Evolutionary conservation across 2,329 filamentous ascomycete species (phyloP).

Genomic region (Magnaporthiopsis rhizophila): DNA sequence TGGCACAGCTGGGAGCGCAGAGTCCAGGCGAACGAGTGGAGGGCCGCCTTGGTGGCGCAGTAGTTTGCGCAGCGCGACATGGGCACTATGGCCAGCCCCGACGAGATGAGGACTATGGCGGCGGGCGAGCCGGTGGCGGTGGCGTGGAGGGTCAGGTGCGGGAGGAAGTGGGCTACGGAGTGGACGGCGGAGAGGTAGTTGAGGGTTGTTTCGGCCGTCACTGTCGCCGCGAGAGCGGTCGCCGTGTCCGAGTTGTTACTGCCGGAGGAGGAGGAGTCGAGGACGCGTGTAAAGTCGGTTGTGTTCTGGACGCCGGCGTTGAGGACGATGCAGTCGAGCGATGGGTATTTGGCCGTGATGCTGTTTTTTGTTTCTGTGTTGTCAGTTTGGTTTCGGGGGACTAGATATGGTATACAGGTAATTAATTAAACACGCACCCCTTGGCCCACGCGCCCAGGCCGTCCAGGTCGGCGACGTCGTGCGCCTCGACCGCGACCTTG

Average conservation of each 20-base stretch:
- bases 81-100: slow-evolving; percentile 36
- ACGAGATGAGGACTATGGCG: slow-evolving; percentile 17
- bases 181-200: slow-evolving; percentile 17
- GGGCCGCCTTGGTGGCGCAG: slow-evolving; percentile 44
- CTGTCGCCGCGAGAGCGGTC: slow-evolving; percentile 14
- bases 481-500: slow-evolving; percentile 30
- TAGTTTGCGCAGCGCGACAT: slow-evolving; percentile 39
- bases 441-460: slow-evolving; percentile 33
- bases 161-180: slow-evolving; percentile 15
- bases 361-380: too few species aligned
- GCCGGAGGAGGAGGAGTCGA: slow-evolving; percentile 11
- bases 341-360: slow-evolving; percentile 28
- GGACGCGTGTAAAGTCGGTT: slow-evolving; percentile 31
- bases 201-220: slow-evolving; percentile 19
- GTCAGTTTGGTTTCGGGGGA: too few species aligned
- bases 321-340: slow-evolving; percentile 47
- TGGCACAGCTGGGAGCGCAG: slow-evolving; percentile 26
- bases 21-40: slow-evolving; percentile 29
- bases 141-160: slow-evolving; percentile 27
- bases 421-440: slow-evolving; percentile 21
- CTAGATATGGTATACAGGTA: too few species aligned
- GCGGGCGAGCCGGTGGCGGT: slow-evolving; percentile 10
- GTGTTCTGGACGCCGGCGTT: slow-evolving; percentile 47
- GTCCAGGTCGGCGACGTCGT: slow-evolving; percentile 38
- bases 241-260: too few species aligned